A percentile compares a stretch with the other conserved stretches of the same genome.
Conservation (phyloP, 2,329 filamentous ascomycete species). For the Orbilia blumenaviensis region DNA sequence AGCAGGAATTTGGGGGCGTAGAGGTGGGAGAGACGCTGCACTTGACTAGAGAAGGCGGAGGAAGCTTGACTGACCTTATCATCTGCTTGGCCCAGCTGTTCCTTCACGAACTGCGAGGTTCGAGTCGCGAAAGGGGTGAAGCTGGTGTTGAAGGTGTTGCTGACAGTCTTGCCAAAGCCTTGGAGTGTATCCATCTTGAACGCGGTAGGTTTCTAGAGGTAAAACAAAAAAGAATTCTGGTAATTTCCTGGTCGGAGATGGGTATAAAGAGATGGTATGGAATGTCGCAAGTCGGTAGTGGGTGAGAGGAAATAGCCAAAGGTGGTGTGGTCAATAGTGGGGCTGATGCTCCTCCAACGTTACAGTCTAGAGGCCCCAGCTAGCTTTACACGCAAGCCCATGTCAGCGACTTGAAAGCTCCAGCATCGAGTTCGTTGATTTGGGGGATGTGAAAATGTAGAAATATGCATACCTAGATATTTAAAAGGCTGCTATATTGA, state of each 20-base stretch:
- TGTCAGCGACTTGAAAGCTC: slow-evolving; percentile 2
- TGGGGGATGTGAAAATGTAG: neutral
- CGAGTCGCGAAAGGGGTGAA: slow-evolving; percentile 91
- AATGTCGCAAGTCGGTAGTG: neutral
- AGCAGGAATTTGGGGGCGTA: slow-evolving; percentile 51
- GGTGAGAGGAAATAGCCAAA: slow-evolving; percentile 1
- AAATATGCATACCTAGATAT: neutral
- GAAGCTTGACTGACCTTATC: slow-evolving; percentile 74
- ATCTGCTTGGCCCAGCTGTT: slow-evolving; percentile 92
- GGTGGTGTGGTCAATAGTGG: slow-evolving; percentile 48
- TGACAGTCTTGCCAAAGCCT: slow-evolving; percentile 76
- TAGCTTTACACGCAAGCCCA: slow-evolving; percentile 30
- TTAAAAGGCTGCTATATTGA: neutral
- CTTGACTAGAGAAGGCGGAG: slow-evolving; percentile 29
- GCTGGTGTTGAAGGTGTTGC: slow-evolving; percentile 61
- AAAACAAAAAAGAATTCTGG: neutral
- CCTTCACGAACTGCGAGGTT: slow-evolving; percentile 97
- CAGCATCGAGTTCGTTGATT: neutral
- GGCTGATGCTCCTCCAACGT: slow-evolving; percentile 49
- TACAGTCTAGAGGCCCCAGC: slow-evolving; percentile 29
- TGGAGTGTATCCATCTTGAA: slow-evolving; percentile 73
- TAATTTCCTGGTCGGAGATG: slow-evolving; percentile 1
- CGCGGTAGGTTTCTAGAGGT: slow-evolving; percentile 8
- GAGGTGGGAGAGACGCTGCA: slow-evolving; percentile 45
- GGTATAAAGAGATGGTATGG: slow-evolving; percentile 2